A percentile compares a stretch with the other conserved stretches of the same genome.
These are phyloP conservation scores for Neurospora sp. DNA, from an alignment of 495 filamentous ascomycete genomes.

Conservation along the genomic window DNA sequence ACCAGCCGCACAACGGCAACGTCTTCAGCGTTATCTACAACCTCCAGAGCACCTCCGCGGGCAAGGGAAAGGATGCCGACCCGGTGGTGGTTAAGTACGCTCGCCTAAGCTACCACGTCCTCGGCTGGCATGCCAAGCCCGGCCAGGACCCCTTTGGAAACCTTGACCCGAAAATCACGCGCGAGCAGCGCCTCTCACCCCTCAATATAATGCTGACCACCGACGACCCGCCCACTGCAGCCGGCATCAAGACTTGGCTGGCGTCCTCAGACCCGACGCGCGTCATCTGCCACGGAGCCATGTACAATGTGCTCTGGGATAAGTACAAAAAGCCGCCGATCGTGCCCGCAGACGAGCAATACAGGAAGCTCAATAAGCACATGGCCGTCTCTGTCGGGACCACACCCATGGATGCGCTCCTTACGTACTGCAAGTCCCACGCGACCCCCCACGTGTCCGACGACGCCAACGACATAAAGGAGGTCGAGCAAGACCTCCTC, in stretches of 20 bases:
- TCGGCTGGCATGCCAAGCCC: conserved; percentile 25
- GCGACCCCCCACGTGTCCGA: background rate
- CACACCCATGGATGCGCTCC: conserved; percentile 35
- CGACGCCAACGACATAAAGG: no score
- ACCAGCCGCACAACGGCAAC: conserved; percentile 35
- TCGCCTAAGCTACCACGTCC: conserved; percentile 35
- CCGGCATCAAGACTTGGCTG: background rate
- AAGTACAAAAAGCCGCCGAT: conserved; percentile 11
- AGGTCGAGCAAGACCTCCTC: no score
- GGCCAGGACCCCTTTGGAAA: conserved; percentile 10
- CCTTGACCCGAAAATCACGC: no score
- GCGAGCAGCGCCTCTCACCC: no score
- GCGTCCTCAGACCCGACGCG: background rate
- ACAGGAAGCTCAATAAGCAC: background rate
- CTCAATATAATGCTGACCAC: no score
- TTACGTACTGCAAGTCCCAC: conserved; percentile 24
- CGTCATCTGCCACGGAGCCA: conserved; percentile 34
- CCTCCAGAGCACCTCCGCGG: conserved; percentile 24
- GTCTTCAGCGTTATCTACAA: conserved; percentile 42
- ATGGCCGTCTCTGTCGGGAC: conserved; percentile 31
- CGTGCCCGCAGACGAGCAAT: conserved; percentile 18
- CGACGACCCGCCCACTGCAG: no score
- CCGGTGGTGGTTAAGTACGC: conserved; percentile 20
- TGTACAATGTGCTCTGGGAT: conserved; percentile 36
- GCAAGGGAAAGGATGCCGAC: background rate